Evolutionary conservation across 177 flowering plant species (phyloP), one percentile per base, ranked within the genome.

Genomic region (Vitis hybrid): DNA sequence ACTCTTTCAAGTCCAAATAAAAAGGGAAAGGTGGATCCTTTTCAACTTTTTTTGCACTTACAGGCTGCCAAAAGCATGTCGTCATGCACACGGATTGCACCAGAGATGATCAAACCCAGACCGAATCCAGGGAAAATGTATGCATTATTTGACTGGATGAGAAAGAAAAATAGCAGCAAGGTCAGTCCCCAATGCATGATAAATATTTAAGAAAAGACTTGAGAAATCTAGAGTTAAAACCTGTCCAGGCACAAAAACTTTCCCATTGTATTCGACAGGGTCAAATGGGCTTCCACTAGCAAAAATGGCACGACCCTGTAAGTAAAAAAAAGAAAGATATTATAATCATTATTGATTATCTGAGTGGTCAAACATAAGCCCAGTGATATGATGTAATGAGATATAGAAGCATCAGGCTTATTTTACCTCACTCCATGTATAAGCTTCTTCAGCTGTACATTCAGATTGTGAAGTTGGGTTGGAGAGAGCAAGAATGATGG

Each of bases 381-480:
- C 24, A 61, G 56, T 56, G 8, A 14, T 3, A 55, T 52, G 15
- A 24, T n/a, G 14, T 1, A 67, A 59, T 49, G 44, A 11, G n/a
- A 38, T 3, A 14, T 20, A 59, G 10, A 74, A 62, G 33, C 7
- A 64, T 38, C 38, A 20, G 5, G 65, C 3, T 38, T 57, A 13
- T 47, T 6, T 64, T 75, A 87, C 89, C 85, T 85, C 31, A 61
- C 77, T 83, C 92, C 92, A 88, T 11, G 72, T 85, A 59, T 88
- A 88, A 22, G 92, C 90, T 77, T 88, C 84, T 69, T 87, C 89
- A 51, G 92, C 92, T 1, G 90, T 88, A 64, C 92, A 88, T 72
- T 88, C 92, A 14, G 92, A 85, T 62, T 88, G 92, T 19, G 90
- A 88, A 10, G 92, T 88, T 55, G 92, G 92, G 72, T 88, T 88